Evolutionary conservation across 1,284 basidiomycete species (phyloP), one percentile per base, ranked within the genome.

Genomic region (Malassezia restricta): DNA sequence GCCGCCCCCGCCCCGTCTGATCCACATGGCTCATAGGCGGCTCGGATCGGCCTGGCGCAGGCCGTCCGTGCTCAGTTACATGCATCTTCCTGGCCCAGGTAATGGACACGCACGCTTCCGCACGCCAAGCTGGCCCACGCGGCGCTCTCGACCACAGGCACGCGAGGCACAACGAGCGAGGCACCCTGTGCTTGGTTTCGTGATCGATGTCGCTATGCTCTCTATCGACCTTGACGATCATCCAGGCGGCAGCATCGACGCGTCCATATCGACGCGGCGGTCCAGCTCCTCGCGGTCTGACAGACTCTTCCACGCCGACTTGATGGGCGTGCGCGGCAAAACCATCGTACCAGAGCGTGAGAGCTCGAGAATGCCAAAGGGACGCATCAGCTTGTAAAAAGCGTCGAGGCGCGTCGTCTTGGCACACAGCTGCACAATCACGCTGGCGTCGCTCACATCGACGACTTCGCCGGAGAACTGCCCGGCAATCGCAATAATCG

Each of bases 401-500:
- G 89, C 88, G 70, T 98, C 87, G 46, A 96, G 86, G 39, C 92
- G 79, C 40, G 79, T 78, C 48, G 86, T 88, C 79, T 98, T 98
- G 45, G 86, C 94, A 20, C 85, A 85, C 75, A 96, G 77, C 78
- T 99, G 92, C 43, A 98, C 86, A 59, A 96, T 95, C 43, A 92
- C 83, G 68, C 84, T 86, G 68, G 92, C 83, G 74, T 91, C 87
- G 74, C 86, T 87, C 49, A 99, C 83, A 74, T 99, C 94, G 40
- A 96, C 91, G 54, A 98, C 83, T 63, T 84, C 83, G 7, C 87
- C 94, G 27, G 86, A 83, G 67, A 99, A 99, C 75, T 98, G 91
- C 44, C 80, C 76, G 0, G 89, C 80, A 37, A 98, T 83, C 38
- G 83, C 81, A 54, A 83, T 83, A 73, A 99, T 84, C 28, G 87